Conservation (phyloP, 345 rosid genomes). For the Syzygium aromaticum region DNA sequence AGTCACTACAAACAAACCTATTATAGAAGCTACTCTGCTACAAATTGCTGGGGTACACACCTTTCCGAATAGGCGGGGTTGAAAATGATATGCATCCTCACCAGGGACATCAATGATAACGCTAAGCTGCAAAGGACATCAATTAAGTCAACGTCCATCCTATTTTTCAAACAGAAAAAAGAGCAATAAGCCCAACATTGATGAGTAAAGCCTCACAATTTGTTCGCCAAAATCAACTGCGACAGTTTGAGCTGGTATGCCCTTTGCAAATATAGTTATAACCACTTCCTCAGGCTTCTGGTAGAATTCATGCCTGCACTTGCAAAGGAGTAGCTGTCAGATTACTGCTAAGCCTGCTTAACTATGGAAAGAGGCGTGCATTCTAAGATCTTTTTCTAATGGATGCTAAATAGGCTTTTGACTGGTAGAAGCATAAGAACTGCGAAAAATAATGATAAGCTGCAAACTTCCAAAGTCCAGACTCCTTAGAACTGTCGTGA, state of each 20-base stretch:
- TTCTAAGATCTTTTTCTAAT: not conserved
- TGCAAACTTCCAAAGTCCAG: not conserved
- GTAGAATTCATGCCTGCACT: slow-evolving; percentile 71
- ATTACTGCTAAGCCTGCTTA: not conserved
- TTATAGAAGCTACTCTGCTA: slow-evolving; percentile 3
- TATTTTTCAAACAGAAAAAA: not conserved
- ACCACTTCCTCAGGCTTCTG: slow-evolving; percentile 93
- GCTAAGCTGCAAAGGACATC: slow-evolving; percentile 54
- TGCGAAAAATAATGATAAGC: not conserved
- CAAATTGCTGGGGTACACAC: slow-evolving; percentile 31
- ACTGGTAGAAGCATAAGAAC: not conserved
- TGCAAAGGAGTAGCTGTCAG: not conserved
- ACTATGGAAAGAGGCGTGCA: not conserved
- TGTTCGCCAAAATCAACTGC: slow-evolving; percentile 78
- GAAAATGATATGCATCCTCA: slow-evolving; percentile 66
- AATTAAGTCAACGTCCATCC: not conserved
- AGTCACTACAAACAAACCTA: not conserved
- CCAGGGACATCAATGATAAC: slow-evolving; percentile 59
- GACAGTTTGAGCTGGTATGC: slow-evolving; percentile 49
- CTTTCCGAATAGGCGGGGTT: slow-evolving; percentile 88
- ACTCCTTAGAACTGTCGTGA: not conserved
- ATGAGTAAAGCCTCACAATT: slow-evolving; percentile 36
- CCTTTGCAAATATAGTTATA: slow-evolving; percentile 78
- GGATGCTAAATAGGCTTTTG: not conserved
- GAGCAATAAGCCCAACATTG: not conserved